Evolutionary conservation across 129 eudicot genomes (phyloP).

Genomic region (Flaveria ramosissima): DNA sequence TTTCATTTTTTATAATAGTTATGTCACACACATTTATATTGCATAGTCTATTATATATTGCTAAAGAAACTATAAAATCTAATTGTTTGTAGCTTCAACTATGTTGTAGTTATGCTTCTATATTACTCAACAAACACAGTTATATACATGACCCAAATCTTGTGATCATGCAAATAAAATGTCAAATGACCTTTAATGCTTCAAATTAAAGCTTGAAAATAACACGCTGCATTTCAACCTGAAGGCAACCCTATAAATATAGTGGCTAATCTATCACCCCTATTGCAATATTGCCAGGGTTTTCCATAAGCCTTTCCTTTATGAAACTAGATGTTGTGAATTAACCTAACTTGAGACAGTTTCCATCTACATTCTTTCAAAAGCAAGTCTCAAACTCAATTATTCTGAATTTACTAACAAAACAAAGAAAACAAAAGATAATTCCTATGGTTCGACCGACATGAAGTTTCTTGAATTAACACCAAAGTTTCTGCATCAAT

Average conservation of each 20-base stretch:
- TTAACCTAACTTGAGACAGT: neutral
- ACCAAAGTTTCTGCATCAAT: too few relatives aligned
- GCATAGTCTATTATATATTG: too few relatives aligned
- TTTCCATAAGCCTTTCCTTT: neutral
- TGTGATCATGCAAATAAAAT: neutral
- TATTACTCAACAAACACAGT: too few relatives aligned
- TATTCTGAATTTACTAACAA: neutral
- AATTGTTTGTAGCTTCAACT: too few relatives aligned
- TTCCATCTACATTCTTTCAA: neutral
- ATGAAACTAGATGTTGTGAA: neutral
- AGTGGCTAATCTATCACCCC: neutral
- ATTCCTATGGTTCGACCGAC: too few relatives aligned
- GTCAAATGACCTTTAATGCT: neutral
- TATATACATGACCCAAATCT: neutral
- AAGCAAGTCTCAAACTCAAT: neutral
- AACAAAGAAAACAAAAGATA: too few relatives aligned
- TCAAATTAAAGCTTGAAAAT: neutral
- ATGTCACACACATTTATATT: too few relatives aligned
- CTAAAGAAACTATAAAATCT: too few relatives aligned
- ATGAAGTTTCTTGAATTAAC: too few relatives aligned
- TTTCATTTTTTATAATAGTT: too few relatives aligned
- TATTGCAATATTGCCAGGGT: neutral
- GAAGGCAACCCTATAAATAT: neutral
- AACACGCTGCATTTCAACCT: neutral
- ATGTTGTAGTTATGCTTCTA: too few relatives aligned